Evolutionary conservation across 495 filamentous ascomycete species (phyloP).

Genomic region (Lepraria neglecta): DNA sequence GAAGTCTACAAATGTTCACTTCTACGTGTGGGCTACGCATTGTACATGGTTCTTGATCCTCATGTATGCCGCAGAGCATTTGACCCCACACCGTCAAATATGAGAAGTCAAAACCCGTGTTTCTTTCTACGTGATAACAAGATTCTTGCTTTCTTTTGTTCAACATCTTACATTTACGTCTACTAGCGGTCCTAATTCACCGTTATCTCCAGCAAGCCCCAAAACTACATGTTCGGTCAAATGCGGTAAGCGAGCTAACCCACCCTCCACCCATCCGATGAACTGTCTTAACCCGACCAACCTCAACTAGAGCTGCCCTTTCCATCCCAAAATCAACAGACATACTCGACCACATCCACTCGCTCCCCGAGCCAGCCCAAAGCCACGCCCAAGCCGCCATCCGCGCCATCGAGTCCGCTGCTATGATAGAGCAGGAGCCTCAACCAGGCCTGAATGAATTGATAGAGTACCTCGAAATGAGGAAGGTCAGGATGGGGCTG

Average conservation of each 20-base stretch:
- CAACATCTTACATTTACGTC: background rate
- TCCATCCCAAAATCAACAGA: constrained; percentile 63
- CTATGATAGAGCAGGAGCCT: constrained; percentile 71
- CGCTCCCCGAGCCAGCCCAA: constrained; percentile 52
- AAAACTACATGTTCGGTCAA: constrained; percentile 87
- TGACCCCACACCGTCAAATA: too few relatives aligned
- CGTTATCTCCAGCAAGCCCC: constrained; percentile 56
- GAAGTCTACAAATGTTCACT: background rate
- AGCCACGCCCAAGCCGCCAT: constrained; percentile 68
- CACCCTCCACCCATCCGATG: background rate
- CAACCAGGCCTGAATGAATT: constrained; percentile 69
- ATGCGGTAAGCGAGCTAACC: constrained; percentile 54
- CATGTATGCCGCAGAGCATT: background rate
- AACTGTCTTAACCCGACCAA: background rate
- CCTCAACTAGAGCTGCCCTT: constrained; percentile 44
- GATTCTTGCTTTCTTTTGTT: background rate
- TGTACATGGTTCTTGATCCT: background rate
- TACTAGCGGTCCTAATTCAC: background rate
- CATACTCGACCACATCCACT: constrained; percentile 82
- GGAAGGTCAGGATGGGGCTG: constrained; percentile 65
- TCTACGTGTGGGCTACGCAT: background rate
- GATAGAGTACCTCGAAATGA: constrained; percentile 71
- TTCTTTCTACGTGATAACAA: too few relatives aligned
- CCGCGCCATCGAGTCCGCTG: constrained; percentile 67
- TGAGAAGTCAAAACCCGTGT: background rate